Evolutionary conservation across 495 filamentous ascomycete genomes (phyloP).

Genomic region (Platismatia glauca): DNA sequence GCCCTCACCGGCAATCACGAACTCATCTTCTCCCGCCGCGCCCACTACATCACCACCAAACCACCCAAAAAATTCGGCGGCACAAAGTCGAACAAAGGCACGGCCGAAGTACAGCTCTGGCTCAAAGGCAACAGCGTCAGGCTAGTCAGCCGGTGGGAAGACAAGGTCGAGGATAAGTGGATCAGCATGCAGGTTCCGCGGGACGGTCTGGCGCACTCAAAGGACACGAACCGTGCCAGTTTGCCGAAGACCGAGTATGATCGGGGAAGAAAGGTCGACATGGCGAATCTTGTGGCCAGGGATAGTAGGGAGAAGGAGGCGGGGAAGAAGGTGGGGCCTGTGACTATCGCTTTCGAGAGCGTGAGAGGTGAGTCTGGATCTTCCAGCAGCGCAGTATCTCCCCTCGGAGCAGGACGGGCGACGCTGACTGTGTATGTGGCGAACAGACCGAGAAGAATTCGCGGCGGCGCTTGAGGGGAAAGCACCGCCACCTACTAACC

Average conservation of each 20-base stretch:
- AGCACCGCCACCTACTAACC: background rate
- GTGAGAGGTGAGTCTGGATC: conserved; percentile 24
- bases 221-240: conserved; percentile 26
- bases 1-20: conserved; percentile 29
- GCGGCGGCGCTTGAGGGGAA: conserved; percentile 22
- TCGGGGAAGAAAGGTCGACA: conserved; percentile 31
- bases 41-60: conserved; percentile 30
- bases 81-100: conserved; percentile 30
- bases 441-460: conserved; percentile 28
- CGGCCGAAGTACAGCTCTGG: conserved; percentile 34
- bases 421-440: background rate
- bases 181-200: conserved; percentile 26
- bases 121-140: conserved; percentile 10
- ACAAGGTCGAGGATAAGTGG: conserved; percentile 32
- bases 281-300: conserved; percentile 30
- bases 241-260: conserved; percentile 25
- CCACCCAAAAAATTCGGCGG: conserved; percentile 22
- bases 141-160: conserved; percentile 29
- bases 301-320: conserved; percentile 24
- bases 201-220: conserved; percentile 6
- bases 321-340: conserved; percentile 24
- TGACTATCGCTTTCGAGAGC: conserved; percentile 30
- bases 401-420: background rate
- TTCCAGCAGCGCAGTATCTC: too few species aligned
- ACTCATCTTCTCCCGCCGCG: conserved; percentile 31